Evolutionary conservation across 176 grass and related monocot genomes (phyloP).

Genomic region (Carex kokanica): DNA sequence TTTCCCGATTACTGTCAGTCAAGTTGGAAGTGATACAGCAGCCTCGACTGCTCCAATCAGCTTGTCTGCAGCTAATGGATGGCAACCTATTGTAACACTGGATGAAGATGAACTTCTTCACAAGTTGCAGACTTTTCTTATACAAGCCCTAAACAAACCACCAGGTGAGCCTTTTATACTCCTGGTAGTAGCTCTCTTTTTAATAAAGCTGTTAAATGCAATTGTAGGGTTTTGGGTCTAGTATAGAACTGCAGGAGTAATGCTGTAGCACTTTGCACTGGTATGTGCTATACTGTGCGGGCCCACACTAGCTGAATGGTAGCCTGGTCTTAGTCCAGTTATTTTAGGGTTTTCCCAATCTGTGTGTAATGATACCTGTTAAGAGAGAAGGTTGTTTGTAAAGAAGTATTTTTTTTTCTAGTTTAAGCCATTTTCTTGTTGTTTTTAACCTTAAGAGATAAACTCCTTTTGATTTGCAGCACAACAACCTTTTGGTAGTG

Average conservation of each 20-base stretch:
- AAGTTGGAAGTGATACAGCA: constrained; percentile 69
- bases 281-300: not conserved
- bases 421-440: not conserved
- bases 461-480: constrained; percentile 39
- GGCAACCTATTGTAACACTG: constrained; percentile 69
- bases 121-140: constrained; percentile 49
- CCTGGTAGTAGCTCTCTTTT: not conserved
- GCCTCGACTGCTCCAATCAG: constrained; percentile 42
- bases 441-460: not conserved
- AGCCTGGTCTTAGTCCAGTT: not conserved
- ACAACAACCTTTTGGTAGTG: constrained; percentile 46
- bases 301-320: not conserved
- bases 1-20: constrained; percentile 72
- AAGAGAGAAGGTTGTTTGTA: no score
- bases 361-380: not conserved
- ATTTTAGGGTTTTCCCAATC: not conserved
- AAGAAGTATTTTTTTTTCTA: not conserved
- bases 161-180: constrained; percentile 48
- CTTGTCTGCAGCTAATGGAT: constrained; percentile 76
- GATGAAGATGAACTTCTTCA: constrained; percentile 89
- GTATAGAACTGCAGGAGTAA: not conserved
- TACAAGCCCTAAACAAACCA: constrained; percentile 59
- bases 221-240: not conserved
- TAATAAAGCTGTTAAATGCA: not conserved
- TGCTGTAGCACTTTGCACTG: not conserved